A percentile compares a stretch with the other conserved stretches of the same genome.
phyloP scores from a whole-genome alignment of 192 early-diverging fungal genomes.

The Podila verticillata region DNA sequence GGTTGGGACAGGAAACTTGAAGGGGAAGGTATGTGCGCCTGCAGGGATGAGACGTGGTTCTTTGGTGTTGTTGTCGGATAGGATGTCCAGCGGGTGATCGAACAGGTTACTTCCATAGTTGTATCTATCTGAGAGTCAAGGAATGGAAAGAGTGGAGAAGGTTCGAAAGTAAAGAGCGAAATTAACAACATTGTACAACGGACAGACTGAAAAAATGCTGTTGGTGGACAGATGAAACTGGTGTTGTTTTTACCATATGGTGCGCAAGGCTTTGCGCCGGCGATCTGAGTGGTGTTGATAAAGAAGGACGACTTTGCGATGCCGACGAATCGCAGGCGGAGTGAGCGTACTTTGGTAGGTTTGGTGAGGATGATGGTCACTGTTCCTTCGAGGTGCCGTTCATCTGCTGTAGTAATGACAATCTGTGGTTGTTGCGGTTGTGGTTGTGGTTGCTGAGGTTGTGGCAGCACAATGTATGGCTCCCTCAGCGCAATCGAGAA shows the following conservation, averaged over 20 bases:
- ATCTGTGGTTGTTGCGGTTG: background rate
- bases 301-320: slow-evolving; percentile 1
- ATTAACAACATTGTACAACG: no score
- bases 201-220: no score
- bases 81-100: background rate
- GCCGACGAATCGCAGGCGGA: slow-evolving; percentile 6
- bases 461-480: slow-evolving; percentile 5
- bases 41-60: slow-evolving; percentile 4
- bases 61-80: background rate
- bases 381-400: slow-evolving; percentile 1
- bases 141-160: no score
- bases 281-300: slow-evolving; percentile 3
- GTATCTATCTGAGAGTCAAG: background rate
- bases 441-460: background rate
- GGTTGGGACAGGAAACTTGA: background rate
- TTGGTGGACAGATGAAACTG: no score
- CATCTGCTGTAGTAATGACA: background rate
- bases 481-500: slow-evolving; percentile 4
- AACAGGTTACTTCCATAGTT: slow-evolving; percentile 9
- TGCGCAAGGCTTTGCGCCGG: slow-evolving; percentile 3
- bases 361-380: slow-evolving; percentile 4
- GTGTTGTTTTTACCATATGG: background rate
- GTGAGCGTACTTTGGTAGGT: slow-evolving; percentile 9
- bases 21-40: slow-evolving; percentile 20
- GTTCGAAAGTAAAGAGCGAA: no score